A percentile compares a stretch with the other conserved stretches of the same genome.
phyloP scores from a whole-genome alignment of 179 eudicot genomes.

The Beta corolliflora region DNA sequence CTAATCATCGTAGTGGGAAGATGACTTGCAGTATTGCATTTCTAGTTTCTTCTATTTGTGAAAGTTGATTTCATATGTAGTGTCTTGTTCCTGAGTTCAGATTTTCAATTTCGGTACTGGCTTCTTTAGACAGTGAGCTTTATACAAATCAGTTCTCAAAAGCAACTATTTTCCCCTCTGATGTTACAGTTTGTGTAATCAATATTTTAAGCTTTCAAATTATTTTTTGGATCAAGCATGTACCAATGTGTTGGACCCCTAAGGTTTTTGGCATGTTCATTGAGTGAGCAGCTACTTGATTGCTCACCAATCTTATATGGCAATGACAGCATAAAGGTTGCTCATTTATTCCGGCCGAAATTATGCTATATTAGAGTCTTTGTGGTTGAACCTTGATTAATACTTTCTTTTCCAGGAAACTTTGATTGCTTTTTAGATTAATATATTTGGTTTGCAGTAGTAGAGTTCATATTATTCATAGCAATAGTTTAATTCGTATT shows the following conservation, averaged over 20 bases:
- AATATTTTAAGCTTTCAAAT: slow-evolving; percentile 14
- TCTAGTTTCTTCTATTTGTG: slow-evolving; percentile 11
- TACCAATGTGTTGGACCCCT: not conserved
- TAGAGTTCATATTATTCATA: no score
- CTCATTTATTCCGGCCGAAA: no score
- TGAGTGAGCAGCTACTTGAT: no score
- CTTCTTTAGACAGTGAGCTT: not conserved
- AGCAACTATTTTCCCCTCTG: not conserved
- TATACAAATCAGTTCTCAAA: not conserved
- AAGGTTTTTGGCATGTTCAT: not conserved
- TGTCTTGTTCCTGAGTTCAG: slow-evolving; percentile 9
- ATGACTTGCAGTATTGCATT: slow-evolving; percentile 3
- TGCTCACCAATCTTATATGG: no score
- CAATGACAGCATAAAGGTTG: no score
- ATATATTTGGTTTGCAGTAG: no score
- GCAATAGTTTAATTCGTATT: no score
- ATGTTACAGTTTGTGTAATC: not conserved
- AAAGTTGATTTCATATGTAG: slow-evolving; percentile 17
- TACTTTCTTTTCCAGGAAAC: no score
- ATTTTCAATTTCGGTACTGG: not conserved
- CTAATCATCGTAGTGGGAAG: not conserved
- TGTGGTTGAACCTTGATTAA: no score
- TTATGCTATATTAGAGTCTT: no score
- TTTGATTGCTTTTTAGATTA: no score
- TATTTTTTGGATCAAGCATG: slow-evolving; percentile 3